phyloP scores from a whole-genome alignment of 345 rosid genomes.

The Citrus australasica region DNA sequence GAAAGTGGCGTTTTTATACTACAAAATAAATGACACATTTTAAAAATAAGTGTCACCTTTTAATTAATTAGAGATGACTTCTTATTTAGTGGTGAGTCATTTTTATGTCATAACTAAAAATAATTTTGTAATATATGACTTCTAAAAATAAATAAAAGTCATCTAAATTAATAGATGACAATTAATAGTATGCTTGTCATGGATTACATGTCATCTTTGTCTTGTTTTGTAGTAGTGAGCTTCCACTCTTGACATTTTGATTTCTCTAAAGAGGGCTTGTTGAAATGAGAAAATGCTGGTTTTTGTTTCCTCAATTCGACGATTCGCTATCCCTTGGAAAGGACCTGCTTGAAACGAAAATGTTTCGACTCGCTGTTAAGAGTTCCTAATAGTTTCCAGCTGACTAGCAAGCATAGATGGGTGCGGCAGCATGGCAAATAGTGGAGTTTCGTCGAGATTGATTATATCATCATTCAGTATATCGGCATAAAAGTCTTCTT shows the following conservation, averaged over 20 bases:
- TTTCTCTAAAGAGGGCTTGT: background rate
- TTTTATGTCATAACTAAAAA: no score
- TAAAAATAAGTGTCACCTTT: no score
- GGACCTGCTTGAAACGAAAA: conserved; percentile 4
- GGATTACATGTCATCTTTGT: no score
- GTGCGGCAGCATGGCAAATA: background rate
- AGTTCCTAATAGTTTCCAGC: background rate
- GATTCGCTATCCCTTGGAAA: conserved; percentile 23
- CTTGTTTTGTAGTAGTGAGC: no score
- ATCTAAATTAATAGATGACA: no score
- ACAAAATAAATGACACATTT: no score
- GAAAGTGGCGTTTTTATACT: no score
- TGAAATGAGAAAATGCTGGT: background rate
- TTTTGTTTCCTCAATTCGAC: conserved; percentile 19
- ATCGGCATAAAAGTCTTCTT: conserved; percentile 62
- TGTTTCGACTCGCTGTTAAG: conserved; percentile 13
- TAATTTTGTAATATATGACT: no score
- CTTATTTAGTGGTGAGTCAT: no score
- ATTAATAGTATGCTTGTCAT: no score
- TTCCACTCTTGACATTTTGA: background rate
- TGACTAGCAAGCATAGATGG: conserved; percentile 7
- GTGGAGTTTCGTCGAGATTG: conserved; percentile 46
- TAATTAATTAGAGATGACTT: no score
- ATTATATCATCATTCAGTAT: conserved; percentile 77
- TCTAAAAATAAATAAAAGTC: no score